Conservation (phyloP, 2,329 filamentous ascomycete species). For the Xylariaceae sp. region DNA sequence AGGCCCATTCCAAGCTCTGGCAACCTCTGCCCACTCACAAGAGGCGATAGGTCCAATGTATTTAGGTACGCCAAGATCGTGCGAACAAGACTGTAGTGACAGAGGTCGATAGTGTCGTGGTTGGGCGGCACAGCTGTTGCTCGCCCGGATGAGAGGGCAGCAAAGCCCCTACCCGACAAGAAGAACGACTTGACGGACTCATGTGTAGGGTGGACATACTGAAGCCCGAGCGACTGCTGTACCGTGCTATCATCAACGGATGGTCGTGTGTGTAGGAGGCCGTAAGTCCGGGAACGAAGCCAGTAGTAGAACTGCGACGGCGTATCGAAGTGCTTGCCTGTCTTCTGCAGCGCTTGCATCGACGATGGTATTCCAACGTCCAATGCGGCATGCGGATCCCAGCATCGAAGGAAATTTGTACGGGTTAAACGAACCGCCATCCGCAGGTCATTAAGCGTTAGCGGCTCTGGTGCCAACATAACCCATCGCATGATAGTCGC, state of each 20-base stretch:
- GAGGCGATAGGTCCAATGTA: conserved; percentile 21
- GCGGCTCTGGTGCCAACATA: conserved; percentile 20
- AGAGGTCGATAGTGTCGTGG: conserved; percentile 13
- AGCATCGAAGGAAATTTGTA: conserved; percentile 9
- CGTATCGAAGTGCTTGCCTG: conserved; percentile 27
- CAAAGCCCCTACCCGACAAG: conserved; percentile 24
- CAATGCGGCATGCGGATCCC: conserved; percentile 8
- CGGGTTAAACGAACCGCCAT: conserved; percentile 22
- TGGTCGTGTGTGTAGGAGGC: conserved; percentile 15
- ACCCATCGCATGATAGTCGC: conserved; percentile 27
- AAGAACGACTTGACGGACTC: conserved; percentile 25
- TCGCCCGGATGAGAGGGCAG: conserved; percentile 8
- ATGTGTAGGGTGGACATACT: conserved; percentile 17
- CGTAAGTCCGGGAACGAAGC: conserved; percentile 20
- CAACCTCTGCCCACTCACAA: conserved; percentile 17
- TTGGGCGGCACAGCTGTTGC: background rate
- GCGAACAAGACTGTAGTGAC: conserved; percentile 24
- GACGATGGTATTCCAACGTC: conserved; percentile 23
- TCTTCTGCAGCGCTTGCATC: conserved; percentile 25
- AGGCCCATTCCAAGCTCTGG: conserved; percentile 1
- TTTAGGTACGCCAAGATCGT: conserved; percentile 27
- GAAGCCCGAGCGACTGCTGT: conserved; percentile 25
- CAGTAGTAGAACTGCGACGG: conserved; percentile 25
- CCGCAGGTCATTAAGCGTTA: conserved; percentile 24
- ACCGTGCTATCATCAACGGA: background rate